Conservation (phyloP, 805 yeast genomes). For the Saccharomycopsis selenospora region DNA sequence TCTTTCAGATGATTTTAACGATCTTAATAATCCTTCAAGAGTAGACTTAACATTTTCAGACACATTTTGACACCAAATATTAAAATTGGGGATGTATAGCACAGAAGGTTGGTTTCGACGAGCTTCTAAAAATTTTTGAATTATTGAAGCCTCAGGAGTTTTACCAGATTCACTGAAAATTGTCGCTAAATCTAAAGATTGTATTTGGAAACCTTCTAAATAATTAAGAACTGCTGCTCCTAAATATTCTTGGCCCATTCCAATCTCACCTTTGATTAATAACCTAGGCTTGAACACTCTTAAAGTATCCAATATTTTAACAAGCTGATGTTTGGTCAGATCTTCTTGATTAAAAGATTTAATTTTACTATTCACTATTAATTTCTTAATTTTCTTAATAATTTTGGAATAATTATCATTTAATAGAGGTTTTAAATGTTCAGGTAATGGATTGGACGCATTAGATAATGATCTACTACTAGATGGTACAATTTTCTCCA, state of each 20-base stretch:
- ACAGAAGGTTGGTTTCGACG: constrained; percentile 85
- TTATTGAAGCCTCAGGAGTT: constrained; percentile 75
- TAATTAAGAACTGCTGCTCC: constrained; percentile 74
- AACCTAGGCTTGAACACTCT: constrained; percentile 79
- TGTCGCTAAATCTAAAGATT: constrained; percentile 73
- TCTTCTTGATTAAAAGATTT: constrained; percentile 21
- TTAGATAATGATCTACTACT: constrained; percentile 78
- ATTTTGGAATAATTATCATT: constrained; percentile 42
- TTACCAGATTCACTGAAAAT: constrained; percentile 71
- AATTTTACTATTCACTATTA: constrained; percentile 45
- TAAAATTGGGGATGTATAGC: constrained; percentile 73
- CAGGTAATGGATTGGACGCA: constrained; percentile 73
- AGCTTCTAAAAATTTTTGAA: constrained; percentile 81
- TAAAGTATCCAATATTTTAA: constrained; percentile 42
- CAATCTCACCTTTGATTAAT: constrained; percentile 61
- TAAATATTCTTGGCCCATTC: constrained; percentile 82
- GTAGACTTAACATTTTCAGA: constrained; percentile 66
- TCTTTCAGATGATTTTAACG: constrained; percentile 63
- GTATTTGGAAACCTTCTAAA: constrained; percentile 85
- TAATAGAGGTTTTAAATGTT: constrained; percentile 57
- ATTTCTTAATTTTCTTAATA: constrained; percentile 39
- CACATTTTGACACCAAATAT: constrained; percentile 64
- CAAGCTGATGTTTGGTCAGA: constrained; percentile 59
- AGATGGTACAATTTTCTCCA: constrained; percentile 85
- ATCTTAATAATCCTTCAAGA: constrained; percentile 58